phyloP scores from a whole-genome alignment of 2,329 filamentous ascomycete genomes.

The Pseudocercospora crystallina region DNA sequence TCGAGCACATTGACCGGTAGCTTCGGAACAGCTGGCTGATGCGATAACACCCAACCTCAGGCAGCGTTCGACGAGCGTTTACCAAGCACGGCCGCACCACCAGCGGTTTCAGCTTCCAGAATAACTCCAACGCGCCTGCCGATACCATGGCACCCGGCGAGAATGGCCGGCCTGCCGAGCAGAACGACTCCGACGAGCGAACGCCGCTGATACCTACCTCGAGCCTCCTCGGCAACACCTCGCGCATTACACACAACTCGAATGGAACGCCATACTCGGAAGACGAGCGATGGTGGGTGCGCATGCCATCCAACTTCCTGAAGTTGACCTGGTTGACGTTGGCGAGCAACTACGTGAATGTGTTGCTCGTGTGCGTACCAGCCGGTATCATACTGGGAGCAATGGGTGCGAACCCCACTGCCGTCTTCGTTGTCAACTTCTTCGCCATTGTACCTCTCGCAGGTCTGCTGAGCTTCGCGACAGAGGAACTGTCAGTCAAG shows the following conservation, averaged over 20 bases:
- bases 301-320: slow-evolving; percentile 23
- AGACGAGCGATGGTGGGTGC: slow-evolving; percentile 23
- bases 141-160: slow-evolving; percentile 18
- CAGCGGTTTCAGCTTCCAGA: slow-evolving; percentile 19
- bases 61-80: slow-evolving; percentile 24
- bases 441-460: slow-evolving; percentile 76
- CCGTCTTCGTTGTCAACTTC: slow-evolving; percentile 76
- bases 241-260: slow-evolving; percentile 8
- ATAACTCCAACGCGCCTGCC: slow-evolving; percentile 9
- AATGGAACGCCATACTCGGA: slow-evolving; percentile 16
- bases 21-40: too few relatives aligned
- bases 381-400: slow-evolving; percentile 68
- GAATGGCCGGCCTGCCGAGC: slow-evolving; percentile 20
- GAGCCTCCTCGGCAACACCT: slow-evolving; percentile 20
- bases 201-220: slow-evolving; percentile 29
- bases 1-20: background rate
- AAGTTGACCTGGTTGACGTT: slow-evolving; percentile 43
- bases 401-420: slow-evolving; percentile 62
- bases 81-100: slow-evolving; percentile 26
- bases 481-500: slow-evolving; percentile 71
- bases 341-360: slow-evolving; percentile 61
- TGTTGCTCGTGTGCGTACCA: slow-evolving; percentile 71
- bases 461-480: slow-evolving; percentile 72
- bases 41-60: background rate
- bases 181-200: slow-evolving; percentile 25